These are phyloP conservation scores for Penicillium sp. DNA, from an alignment of 2,329 filamentous ascomycete genomes.

Conservation along the genomic window DNA sequence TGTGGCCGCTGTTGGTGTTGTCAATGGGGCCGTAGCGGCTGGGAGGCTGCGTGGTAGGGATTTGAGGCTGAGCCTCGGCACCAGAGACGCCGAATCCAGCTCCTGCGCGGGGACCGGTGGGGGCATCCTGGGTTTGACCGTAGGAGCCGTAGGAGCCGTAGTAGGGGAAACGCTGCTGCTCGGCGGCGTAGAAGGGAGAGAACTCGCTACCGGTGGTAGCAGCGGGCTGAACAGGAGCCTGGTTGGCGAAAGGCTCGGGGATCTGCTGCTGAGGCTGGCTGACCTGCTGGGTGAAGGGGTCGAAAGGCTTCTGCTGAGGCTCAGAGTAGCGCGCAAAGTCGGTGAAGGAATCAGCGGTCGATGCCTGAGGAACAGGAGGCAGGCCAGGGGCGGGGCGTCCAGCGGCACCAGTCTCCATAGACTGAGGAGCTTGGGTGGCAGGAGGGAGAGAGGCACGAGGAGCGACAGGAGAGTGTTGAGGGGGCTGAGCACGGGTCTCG, in stretches of 20 bases:
- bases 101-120: slow-evolving; percentile 71
- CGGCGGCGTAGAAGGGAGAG: slow-evolving; percentile 81
- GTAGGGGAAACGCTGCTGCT: slow-evolving; percentile 73
- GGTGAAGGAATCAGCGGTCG: slow-evolving; percentile 50
- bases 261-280: slow-evolving; percentile 62
- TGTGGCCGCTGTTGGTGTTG: slow-evolving; percentile 86
- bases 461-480: slow-evolving; percentile 85
- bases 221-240: slow-evolving; percentile 61
- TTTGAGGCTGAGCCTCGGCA: slow-evolving; percentile 60
- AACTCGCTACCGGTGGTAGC: slow-evolving; percentile 69
- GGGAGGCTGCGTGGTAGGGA: slow-evolving; percentile 72
- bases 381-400: slow-evolving; percentile 64
- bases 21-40: slow-evolving; percentile 67
- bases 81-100: slow-evolving; percentile 70
- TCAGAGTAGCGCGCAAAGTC: slow-evolving; percentile 58
- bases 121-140: slow-evolving; percentile 71
- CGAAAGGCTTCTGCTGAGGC: slow-evolving; percentile 74
- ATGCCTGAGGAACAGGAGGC: slow-evolving; percentile 60
- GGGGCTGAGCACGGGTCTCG: slow-evolving; percentile 90
- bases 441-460: slow-evolving; percentile 87
- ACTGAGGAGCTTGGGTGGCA: slow-evolving; percentile 41
- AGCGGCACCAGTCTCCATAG: slow-evolving; percentile 44
- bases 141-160: slow-evolving; percentile 66
- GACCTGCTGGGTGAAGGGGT: slow-evolving; percentile 79
- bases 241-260: slow-evolving; percentile 59